These are phyloP conservation scores for Sporothrix curviconia DNA, from an alignment of 2,329 filamentous ascomycete genomes.

Conservation along the genomic window DNA sequence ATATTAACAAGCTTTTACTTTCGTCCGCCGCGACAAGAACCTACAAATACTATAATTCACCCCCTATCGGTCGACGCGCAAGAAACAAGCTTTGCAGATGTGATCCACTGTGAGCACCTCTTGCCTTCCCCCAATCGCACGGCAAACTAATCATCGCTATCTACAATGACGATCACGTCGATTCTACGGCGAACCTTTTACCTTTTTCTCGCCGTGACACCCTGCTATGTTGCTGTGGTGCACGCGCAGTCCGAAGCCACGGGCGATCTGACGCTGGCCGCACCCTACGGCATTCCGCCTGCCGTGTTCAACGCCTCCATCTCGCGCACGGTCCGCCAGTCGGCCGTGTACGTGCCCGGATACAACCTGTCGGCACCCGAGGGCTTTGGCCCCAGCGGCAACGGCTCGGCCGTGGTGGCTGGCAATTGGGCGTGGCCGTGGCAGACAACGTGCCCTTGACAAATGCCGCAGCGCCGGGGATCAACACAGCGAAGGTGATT, in stretches of 20 bases:
- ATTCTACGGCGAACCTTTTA: background rate
- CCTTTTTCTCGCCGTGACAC: background rate
- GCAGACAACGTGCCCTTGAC: conserved; percentile 6
- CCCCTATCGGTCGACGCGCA: background rate
- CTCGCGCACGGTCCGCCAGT: background rate
- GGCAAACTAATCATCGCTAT: background rate
- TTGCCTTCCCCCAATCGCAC: background rate
- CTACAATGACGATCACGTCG: background rate
- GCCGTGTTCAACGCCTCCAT: conserved; percentile 1
- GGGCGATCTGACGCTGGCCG: background rate
- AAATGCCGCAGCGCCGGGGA: background rate
- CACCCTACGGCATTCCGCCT: conserved; percentile 7
- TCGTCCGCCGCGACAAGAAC: background rate
- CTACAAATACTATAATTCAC: background rate
- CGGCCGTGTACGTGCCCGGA: conserved; percentile 8
- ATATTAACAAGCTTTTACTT: background rate
- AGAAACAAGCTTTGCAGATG: background rate
- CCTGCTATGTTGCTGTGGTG: background rate
- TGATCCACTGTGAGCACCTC: background rate
- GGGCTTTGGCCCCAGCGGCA: conserved; percentile 10
- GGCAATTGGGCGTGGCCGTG: conserved; percentile 14
- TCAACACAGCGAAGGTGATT: background rate
- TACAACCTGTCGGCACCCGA: conserved; percentile 13
- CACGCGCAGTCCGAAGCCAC: conserved; percentile 1
- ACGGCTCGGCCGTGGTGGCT: conserved; percentile 11